A percentile compares a stretch with the other conserved stretches of the same genome.
These are phyloP conservation scores for Stachybotrys elegans DNA, from an alignment of 2,329 filamentous ascomycete genomes.

Conservation along the genomic window DNA sequence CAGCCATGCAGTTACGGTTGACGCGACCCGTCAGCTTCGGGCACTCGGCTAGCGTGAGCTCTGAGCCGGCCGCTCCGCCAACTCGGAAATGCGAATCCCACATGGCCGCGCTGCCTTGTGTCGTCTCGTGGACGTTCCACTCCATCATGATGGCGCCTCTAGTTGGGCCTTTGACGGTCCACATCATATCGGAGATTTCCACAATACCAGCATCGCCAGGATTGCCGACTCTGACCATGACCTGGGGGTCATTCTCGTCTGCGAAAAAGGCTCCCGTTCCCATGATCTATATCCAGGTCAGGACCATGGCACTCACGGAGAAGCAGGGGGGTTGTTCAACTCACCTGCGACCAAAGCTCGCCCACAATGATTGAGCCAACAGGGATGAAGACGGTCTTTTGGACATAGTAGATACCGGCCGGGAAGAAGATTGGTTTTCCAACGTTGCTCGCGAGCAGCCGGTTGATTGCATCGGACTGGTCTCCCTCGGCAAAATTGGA, in stretches of 20 bases:
- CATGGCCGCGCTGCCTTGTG: constrained; percentile 68
- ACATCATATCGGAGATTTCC: constrained; percentile 83
- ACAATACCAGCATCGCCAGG: constrained; percentile 72
- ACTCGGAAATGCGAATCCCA: constrained; percentile 98
- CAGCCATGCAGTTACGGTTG: constrained; percentile 65
- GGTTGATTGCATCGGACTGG: constrained; percentile 81
- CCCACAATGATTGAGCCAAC: constrained; percentile 83
- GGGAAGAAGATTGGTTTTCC: constrained; percentile 66
- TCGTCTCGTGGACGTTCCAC: constrained; percentile 74
- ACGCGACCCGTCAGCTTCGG: constrained; percentile 56
- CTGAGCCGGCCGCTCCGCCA: constrained; percentile 78
- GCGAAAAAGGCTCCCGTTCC: constrained; percentile 45
- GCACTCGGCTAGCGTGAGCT: constrained; percentile 76
- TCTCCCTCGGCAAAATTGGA: constrained; percentile 84
- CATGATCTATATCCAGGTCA: too few relatives aligned
- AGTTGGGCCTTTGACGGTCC: constrained; percentile 76
- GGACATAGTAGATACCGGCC: constrained; percentile 68
- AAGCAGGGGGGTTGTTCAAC: constrained; percentile 43
- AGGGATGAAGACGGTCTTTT: constrained; percentile 65
- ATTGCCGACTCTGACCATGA: constrained; percentile 79
- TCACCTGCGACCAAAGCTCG: constrained; percentile 88
- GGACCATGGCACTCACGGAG: too few relatives aligned
- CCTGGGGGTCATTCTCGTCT: constrained; percentile 68
- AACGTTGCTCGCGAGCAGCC: constrained; percentile 63
- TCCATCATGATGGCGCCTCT: constrained; percentile 87